These are phyloP conservation scores for Periconia sp. DNA, from an alignment of 2,329 filamentous ascomycete genomes.

Conservation along the genomic window DNA sequence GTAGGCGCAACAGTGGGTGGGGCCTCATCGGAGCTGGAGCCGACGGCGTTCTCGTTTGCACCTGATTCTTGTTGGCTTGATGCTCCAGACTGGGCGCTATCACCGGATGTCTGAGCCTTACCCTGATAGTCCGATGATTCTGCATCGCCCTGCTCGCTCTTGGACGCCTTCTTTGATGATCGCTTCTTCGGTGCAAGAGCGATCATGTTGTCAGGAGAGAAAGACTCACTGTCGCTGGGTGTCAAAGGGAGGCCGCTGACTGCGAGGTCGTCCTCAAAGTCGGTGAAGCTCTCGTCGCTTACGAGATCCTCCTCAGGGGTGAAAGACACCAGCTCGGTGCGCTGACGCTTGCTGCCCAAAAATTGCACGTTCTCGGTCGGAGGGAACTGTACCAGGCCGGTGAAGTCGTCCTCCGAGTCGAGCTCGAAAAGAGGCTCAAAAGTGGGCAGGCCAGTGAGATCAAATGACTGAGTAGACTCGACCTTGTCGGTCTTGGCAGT, in stretches of 20 bases:
- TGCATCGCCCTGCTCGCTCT: slow-evolving; percentile 38
- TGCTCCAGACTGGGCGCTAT: slow-evolving; percentile 41
- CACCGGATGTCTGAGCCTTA: slow-evolving; percentile 41
- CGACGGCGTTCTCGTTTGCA: slow-evolving; percentile 52
- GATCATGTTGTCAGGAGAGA: slow-evolving; percentile 40
- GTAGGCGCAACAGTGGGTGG: slow-evolving; percentile 59
- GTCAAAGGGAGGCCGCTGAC: slow-evolving; percentile 66
- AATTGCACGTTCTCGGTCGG: slow-evolving; percentile 64
- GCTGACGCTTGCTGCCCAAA: slow-evolving; percentile 71
- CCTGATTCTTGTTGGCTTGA: slow-evolving; percentile 45
- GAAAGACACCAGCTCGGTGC: slow-evolving; percentile 71
- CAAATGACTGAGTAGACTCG: slow-evolving; percentile 39
- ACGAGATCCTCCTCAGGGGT: slow-evolving; percentile 74
- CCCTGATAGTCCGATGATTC: slow-evolving; percentile 42
- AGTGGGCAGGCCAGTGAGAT: slow-evolving; percentile 66
- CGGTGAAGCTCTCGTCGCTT: slow-evolving; percentile 76
- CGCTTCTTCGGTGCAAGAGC: slow-evolving; percentile 31
- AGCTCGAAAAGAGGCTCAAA: slow-evolving; percentile 90
- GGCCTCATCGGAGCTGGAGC: slow-evolving; percentile 53
- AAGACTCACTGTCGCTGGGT: slow-evolving; percentile 61
- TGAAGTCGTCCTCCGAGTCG: slow-evolving; percentile 90
- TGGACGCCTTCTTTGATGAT: slow-evolving; percentile 29
- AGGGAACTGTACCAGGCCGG: slow-evolving; percentile 74
- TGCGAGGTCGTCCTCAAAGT: slow-evolving; percentile 72
- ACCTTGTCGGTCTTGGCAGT: slow-evolving; percentile 44